Evolutionary conservation across 768 basidiomycete genomes (phyloP), one percentile per base, ranked within the genome.

Genomic region (Sarcodon sp.): DNA sequence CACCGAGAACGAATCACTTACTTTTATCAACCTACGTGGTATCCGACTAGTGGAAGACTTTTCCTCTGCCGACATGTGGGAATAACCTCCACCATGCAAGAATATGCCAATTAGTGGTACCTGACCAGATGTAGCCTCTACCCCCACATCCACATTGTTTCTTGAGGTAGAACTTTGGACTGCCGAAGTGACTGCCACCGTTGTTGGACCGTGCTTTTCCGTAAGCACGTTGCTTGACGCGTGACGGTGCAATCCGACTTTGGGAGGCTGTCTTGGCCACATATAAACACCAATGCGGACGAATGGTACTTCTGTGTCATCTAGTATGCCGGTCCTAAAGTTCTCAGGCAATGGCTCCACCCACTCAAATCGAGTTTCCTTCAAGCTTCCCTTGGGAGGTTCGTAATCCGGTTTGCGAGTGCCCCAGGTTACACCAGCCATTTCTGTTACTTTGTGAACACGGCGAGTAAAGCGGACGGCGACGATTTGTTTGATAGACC

Each of bases 21-120:
- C 75, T 59, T 69, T 63, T 38, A 73, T 65, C 6, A 76, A 52
- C 15, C 69, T 62, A 27, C 71, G 60, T 9, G 75, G 75, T 44
- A 77, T 70, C 46, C 69, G 62, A 2, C 72, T 75, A 4, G 75
- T 72, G 16, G 67, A 54, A 34, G 70, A 62, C 7, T 57, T 60
- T 55, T 77, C 75, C 47, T 75, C 73, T 0, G 72, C 75, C 18
- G 74, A 76, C 72, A 75, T 75, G 51, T 77, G 75, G 52, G 71
- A 75, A 49, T 75, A 77, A 11, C 73, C 75, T 15, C 75, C 74
- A 16, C 75, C 75, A 45, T 77, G 75, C 58, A 75, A 64, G 59
- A 71, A 76, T 12, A 76, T 64, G 2, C 73, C 73, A 34, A 76
- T 63, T 33, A 72, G 39, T 8, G 67, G 64, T 2, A 57, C 55